These are phyloP conservation scores for Escallonia herrerae DNA, from an alignment of 129 eudicot species.

Conservation along the genomic window DNA sequence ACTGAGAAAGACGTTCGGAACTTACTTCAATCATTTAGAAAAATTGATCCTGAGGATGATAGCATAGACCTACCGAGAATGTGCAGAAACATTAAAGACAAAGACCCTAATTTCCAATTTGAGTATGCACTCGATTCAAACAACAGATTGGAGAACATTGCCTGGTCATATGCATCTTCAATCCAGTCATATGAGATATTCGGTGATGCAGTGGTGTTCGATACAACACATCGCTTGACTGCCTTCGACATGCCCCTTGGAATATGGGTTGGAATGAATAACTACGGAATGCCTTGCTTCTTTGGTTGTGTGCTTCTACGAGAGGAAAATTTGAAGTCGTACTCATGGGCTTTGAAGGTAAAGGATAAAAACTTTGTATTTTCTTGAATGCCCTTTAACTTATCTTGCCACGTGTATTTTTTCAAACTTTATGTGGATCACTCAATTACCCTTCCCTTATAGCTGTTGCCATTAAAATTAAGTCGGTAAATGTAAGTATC, in stretches of 20 bases:
- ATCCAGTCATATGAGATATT: constrained; percentile 77
- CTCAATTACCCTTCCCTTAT: constrained; percentile 1
- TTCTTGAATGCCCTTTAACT: neutral
- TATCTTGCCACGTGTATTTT: neutral
- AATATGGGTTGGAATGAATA: constrained; percentile 96
- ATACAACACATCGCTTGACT: constrained; percentile 90
- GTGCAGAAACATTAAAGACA: constrained; percentile 94
- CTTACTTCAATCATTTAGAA: constrained; percentile 89
- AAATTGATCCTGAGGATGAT: constrained; percentile 90
- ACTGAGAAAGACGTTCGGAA: constrained; percentile 95
- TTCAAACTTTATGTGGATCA: neutral
- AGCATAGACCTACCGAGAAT: constrained; percentile 75
- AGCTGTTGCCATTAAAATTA: neutral
- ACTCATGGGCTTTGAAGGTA: constrained; percentile 98
- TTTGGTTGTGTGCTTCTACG: constrained; percentile 93
- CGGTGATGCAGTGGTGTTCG: constrained; percentile 94
- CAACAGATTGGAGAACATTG: constrained; percentile 77
- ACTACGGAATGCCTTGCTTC: constrained; percentile 98
- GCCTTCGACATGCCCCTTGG: constrained; percentile 99
- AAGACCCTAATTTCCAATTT: constrained; percentile 78
- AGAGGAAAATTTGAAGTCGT: constrained; percentile 83
- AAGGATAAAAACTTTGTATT: constrained; percentile 4
- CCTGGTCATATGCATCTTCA: constrained; percentile 98
- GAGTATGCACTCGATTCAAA: constrained; percentile 68
- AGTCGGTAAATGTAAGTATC: too few species aligned